These are phyloP conservation scores for Lolium rigidum DNA, from an alignment of 176 grass and related monocot species.

Conservation along the genomic window DNA sequence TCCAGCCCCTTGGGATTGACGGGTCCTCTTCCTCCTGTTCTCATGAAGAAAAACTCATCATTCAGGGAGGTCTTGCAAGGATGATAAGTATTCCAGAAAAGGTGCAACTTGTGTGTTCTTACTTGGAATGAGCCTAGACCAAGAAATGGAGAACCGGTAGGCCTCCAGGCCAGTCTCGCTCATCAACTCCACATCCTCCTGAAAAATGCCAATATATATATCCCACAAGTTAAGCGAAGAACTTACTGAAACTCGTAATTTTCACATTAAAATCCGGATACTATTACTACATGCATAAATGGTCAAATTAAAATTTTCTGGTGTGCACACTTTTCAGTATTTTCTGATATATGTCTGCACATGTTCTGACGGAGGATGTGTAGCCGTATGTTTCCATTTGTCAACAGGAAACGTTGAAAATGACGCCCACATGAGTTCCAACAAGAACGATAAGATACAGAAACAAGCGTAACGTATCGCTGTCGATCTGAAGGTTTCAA, in stretches of 20 bases:
- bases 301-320: not conserved
- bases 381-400: slow-evolving; percentile 7
- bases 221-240: not conserved
- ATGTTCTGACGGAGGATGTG: not conserved
- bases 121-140: slow-evolving; percentile 90
- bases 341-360: not conserved
- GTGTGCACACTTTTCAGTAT: not conserved
- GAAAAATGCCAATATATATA: slow-evolving; percentile 28
- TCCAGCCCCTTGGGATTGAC: slow-evolving; percentile 69
- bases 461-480: not conserved
- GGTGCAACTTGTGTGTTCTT: slow-evolving; percentile 17
- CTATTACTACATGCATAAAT: not conserved
- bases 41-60: slow-evolving; percentile 9
- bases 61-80: not conserved
- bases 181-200: slow-evolving; percentile 84
- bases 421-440: not conserved
- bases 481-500: too few species aligned
- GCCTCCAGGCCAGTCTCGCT: slow-evolving; percentile 68
- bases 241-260: not conserved
- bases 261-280: too few species aligned
- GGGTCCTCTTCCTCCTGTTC: slow-evolving; percentile 68
- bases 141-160: slow-evolving; percentile 91
- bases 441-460: not conserved
- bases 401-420: slow-evolving; percentile 10
- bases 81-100: not conserved